Conservation (phyloP, 371 early-diverging fungal species). For the Mucor piriformis region DNA sequence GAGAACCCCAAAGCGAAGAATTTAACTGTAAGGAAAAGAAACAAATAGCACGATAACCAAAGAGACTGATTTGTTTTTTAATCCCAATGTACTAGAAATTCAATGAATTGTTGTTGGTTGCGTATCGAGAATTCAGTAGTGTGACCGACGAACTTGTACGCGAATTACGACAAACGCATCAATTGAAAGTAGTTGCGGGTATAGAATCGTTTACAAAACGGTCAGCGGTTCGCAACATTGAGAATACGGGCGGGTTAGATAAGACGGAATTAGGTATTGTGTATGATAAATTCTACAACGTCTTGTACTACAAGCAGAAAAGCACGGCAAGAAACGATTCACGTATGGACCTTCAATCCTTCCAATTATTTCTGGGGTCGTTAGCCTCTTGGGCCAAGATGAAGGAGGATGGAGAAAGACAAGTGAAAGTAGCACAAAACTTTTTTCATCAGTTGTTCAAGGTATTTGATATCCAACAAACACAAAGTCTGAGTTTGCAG, state of each 20-base stretch:
- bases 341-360: conserved; percentile 67
- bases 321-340: conserved; percentile 43
- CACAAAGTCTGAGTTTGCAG: conserved; percentile 28
- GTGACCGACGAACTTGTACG: conserved; percentile 80
- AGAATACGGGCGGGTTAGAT: conserved; percentile 72
- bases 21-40: conserved; percentile 54
- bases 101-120: conserved; percentile 88
- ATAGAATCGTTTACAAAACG: conserved; percentile 94
- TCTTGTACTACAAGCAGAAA: conserved; percentile 71
- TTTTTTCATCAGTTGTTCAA: conserved; percentile 60
- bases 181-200: conserved; percentile 93
- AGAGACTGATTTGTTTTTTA: background rate
- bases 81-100: conserved; percentile 65
- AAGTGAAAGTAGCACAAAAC: conserved; percentile 45
- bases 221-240: conserved; percentile 81
- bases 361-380: conserved; percentile 62
- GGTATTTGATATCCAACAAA: conserved; percentile 55
- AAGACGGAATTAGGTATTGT: conserved; percentile 84
- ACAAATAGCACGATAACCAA: background rate
- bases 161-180: conserved; percentile 86
- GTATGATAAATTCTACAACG: conserved; percentile 89
- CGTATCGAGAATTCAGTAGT: conserved; percentile 88
- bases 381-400: conserved; percentile 59
- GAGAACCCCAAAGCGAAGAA: conserved; percentile 59
- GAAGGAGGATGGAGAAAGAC: conserved; percentile 31